Percentiles rank a stretch among this genome's conserved stretches.
These are phyloP conservation scores for Marasmius fiardii DNA, from an alignment of 1,284 basidiomycete genomes.

Conservation along the genomic window DNA sequence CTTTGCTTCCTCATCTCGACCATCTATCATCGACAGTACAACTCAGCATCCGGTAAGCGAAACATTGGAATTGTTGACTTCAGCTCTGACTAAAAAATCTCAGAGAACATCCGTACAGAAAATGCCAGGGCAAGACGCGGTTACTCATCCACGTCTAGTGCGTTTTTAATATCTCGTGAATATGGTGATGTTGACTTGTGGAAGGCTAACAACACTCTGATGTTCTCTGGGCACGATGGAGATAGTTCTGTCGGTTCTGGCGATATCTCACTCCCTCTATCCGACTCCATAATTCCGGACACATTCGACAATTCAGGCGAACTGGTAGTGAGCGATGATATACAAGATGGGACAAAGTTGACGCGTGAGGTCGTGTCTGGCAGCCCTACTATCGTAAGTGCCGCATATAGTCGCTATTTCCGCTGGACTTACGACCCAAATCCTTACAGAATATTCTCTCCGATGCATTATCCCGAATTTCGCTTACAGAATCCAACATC, in stretches of 20 bases:
- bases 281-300: not conserved
- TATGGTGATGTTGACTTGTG: too few species aligned
- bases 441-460: not conserved
- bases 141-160: not conserved
- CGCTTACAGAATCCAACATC: not conserved
- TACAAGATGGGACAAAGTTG: not conserved
- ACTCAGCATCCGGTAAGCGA: conserved; percentile 29
- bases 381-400: conserved; percentile 1
- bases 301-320: not conserved
- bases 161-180: not conserved
- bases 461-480: not conserved
- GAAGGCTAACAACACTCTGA: too few species aligned
- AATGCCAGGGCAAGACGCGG: not conserved
- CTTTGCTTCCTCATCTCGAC: not conserved
- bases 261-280: not conserved
- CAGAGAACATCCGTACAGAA: not conserved
- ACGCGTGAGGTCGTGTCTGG: not conserved
- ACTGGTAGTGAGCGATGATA: not conserved
- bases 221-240: too few species aligned
- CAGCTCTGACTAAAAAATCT: not conserved
- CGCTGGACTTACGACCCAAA: not conserved
- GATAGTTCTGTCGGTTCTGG: not conserved
- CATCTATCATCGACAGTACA: conserved; percentile 19
- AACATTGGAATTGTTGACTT: not conserved
- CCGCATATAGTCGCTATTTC: not conserved